Evolutionary conservation across 31 red algal species (phyloP).

Genomic region (Odonthalia washingtoniensis): DNA sequence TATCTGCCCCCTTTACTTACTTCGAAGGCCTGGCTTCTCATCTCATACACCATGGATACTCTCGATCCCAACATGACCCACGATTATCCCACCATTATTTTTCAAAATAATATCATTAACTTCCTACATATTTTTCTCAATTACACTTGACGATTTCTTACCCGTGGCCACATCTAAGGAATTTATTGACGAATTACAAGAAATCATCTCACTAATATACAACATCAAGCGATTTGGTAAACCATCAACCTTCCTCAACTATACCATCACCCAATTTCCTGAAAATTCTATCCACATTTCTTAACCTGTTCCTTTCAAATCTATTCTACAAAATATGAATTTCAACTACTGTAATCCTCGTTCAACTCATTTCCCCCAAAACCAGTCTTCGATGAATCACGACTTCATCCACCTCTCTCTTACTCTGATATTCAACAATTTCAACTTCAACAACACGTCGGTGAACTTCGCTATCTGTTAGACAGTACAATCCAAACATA

Average conservation of each 20-base stretch:
- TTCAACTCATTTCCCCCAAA: neutral
- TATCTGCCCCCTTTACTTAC: slow-evolving; percentile 2
- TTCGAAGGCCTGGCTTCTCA: neutral
- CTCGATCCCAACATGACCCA: neutral
- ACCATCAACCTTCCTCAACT: neutral
- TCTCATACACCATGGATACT: neutral
- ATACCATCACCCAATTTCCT: neutral
- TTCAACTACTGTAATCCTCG: neutral
- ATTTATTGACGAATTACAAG: neutral
- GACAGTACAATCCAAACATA: slow-evolving; percentile 8
- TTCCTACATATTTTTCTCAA: too few species aligned
- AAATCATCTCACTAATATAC: neutral
- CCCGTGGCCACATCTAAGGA: neutral
- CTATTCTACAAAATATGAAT: neutral
- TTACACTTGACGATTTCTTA: too few species aligned
- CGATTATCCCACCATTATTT: neutral
- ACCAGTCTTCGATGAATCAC: neutral
- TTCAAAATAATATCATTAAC: too few species aligned
- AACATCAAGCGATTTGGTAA: neutral
- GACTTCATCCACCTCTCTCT: neutral
- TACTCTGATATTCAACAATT: neutral
- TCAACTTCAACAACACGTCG: neutral
- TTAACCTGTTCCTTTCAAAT: neutral
- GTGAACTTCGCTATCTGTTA: neutral
- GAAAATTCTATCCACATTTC: neutral